Evolutionary conservation across 164 flowering plant genomes (phyloP).

Genomic region (Stephania japonica): DNA sequence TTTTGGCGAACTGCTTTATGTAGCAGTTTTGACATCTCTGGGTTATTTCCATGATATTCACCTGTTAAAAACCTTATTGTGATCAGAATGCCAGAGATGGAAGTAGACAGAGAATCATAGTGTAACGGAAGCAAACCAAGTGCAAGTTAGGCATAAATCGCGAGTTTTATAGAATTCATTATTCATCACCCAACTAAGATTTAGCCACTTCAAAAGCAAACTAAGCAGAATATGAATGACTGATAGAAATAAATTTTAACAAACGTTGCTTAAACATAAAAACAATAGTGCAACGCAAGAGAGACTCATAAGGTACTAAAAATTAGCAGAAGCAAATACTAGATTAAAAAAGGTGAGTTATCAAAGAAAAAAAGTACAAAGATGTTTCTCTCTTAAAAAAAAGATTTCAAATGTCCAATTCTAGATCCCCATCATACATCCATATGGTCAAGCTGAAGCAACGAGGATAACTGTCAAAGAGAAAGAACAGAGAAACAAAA

Average conservation of each 20-base stretch:
- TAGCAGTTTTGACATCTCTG: constrained; percentile 98
- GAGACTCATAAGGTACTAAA: no score
- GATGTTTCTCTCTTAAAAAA: neutral
- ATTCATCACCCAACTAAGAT: no score
- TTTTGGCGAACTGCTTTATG: constrained; percentile 97
- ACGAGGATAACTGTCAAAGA: neutral
- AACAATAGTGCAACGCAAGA: no score
- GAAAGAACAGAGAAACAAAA: neutral
- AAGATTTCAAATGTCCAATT: neutral
- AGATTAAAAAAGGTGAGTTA: no score
- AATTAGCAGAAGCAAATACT: no score
- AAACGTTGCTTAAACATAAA: no score
- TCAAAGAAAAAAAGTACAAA: no score
- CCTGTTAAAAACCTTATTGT: constrained; percentile 33
- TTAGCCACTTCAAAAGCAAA: no score
- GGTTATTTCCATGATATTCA: constrained; percentile 98
- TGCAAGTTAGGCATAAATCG: neutral
- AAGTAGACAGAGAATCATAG: neutral
- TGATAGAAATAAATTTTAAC: neutral
- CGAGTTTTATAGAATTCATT: no score
- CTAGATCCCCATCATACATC: neutral
- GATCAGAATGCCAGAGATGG: neutral
- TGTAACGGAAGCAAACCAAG: neutral
- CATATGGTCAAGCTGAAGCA: neutral
- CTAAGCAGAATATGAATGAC: neutral